Conservation (phyloP, 2,329 filamentous ascomycete species). For the Pyricularia sp. region DNA sequence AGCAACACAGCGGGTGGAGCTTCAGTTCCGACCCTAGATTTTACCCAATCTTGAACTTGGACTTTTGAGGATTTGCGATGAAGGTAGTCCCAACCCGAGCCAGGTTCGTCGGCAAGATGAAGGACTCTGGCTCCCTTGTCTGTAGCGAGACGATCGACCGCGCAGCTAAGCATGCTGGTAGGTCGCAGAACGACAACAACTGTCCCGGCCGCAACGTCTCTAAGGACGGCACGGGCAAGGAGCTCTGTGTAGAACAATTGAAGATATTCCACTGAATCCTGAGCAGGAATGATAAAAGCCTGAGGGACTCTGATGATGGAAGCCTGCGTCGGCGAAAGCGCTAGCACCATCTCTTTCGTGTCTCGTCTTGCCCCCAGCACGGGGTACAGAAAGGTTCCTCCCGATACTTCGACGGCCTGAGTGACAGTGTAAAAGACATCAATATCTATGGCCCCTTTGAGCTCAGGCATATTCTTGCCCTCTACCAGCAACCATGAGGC, state of each 20-base stretch:
- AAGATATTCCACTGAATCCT: not conserved
- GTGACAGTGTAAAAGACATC: not conserved
- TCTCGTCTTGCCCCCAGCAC: not conserved
- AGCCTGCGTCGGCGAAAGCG: not conserved
- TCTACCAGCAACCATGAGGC: not conserved
- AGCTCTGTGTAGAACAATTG: not conserved
- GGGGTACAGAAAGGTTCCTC: not conserved
- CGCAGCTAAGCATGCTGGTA: not conserved
- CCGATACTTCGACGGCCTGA: not conserved
- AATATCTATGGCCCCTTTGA: not conserved
- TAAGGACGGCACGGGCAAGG: not conserved
- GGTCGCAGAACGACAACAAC: not conserved
- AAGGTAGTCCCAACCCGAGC: not conserved
- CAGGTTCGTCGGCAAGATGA: not conserved
- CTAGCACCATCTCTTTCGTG: not conserved
- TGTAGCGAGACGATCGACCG: not conserved
- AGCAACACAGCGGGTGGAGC: not conserved
- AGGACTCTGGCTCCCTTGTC: not conserved
- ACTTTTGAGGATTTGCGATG: not conserved
- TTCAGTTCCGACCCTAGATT: not conserved
- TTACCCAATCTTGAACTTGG: not conserved
- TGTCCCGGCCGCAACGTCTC: not conserved
- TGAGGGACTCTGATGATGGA: not conserved
- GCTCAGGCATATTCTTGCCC: not conserved
- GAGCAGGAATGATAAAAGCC: not conserved